Base-by-base conservation (phyloP, 176 grass and related monocot genomes). In the Bonia amplexicaulis region DNA sequence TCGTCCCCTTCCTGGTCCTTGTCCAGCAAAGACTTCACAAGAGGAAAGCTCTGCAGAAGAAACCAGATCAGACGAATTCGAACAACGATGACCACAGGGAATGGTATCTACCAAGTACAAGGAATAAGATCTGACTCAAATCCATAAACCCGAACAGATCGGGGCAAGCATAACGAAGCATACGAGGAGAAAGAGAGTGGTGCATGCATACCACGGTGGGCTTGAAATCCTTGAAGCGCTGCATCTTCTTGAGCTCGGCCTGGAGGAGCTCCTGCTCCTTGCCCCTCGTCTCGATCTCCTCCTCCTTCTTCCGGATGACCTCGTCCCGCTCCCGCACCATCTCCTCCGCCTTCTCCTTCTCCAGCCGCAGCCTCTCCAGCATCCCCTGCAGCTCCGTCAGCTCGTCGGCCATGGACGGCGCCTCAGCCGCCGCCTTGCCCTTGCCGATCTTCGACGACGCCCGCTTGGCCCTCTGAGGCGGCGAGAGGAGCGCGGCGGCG, bases 221-320 rank as follows among this genome's bases (percentile, higher is more conserved):
- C 64, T 95, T 95, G 90, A 98, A 98, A 88, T 91, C 93, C 88
- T 98, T 98, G 53, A 73, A 42, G 62, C 88, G 90, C 80, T 98
- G 93, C 42, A 92, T 79, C 80, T 98, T 98, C 86, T 92, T 89
- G 86, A 95, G 63, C 71, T 95, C 84, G 22, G 85, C 88, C 79
- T 95, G 83, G 62, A 98, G 93, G 57, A 74, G 71, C 65, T 31
- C 93, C 73, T 86, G 82, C 83, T 92, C 69, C 90, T 92, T 92
- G 33, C 76, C 88, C 10, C 40, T 71, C 26, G 80, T 88, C 88
- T 93, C 91, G 68, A 93, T 85, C 82, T 93, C 92, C 70, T 92
- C 88, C 52, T 98, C 93, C 86, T 93, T 93, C 85, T 79, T 84
- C 64, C 86, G 88, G 69, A 95, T 76, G 44, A 88, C 84, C 86